These are phyloP conservation scores for Penicillium fuscoglaucum DNA, from an alignment of 2,329 filamentous ascomycete species.

Conservation along the genomic window DNA sequence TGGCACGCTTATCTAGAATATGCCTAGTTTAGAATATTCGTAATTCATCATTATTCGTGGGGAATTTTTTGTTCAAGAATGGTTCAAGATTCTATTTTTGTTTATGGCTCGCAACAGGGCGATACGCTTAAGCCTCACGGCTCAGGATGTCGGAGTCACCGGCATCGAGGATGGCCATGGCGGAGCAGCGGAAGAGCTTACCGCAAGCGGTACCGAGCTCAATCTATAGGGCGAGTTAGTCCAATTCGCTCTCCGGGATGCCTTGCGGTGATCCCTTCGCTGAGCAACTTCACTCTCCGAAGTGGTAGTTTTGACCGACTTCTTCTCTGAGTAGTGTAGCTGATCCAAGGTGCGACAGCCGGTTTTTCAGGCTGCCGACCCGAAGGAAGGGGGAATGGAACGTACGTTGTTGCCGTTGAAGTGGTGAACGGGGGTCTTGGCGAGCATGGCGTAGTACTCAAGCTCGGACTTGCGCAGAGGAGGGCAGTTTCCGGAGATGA, in stretches of 20 bases:
- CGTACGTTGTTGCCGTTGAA: conserved; percentile 99
- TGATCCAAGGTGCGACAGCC: conserved; percentile 23
- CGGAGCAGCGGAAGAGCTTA: conserved; percentile 98
- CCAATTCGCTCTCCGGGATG: conserved; percentile 28
- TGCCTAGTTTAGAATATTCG: background rate
- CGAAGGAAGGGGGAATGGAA: conserved; percentile 35
- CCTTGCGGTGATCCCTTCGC: conserved; percentile 26
- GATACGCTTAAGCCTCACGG: conserved; percentile 22
- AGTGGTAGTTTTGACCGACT: conserved; percentile 21
- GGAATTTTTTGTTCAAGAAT: conserved; percentile 8
- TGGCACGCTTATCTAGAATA: background rate
- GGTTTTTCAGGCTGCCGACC: conserved; percentile 16
- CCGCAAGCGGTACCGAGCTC: conserved; percentile 98
- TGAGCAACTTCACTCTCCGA: conserved; percentile 34
- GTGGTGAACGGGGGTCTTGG: conserved; percentile 96
- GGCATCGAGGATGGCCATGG: conserved; percentile 94
- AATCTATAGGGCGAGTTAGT: conserved; percentile 63
- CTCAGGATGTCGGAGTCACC: conserved; percentile 95
- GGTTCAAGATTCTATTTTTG: conserved; percentile 15
- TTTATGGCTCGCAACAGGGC: conserved; percentile 12
- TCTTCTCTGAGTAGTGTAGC: conserved; percentile 32
- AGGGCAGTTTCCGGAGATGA: conserved; percentile 93
- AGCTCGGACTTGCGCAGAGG: conserved; percentile 98
- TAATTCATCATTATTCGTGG: conserved; percentile 2
- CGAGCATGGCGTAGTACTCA: conserved; percentile 90